phyloP scores from a whole-genome alignment of 1,284 basidiomycete species.

The Apiotrichum brassicae region DNA sequence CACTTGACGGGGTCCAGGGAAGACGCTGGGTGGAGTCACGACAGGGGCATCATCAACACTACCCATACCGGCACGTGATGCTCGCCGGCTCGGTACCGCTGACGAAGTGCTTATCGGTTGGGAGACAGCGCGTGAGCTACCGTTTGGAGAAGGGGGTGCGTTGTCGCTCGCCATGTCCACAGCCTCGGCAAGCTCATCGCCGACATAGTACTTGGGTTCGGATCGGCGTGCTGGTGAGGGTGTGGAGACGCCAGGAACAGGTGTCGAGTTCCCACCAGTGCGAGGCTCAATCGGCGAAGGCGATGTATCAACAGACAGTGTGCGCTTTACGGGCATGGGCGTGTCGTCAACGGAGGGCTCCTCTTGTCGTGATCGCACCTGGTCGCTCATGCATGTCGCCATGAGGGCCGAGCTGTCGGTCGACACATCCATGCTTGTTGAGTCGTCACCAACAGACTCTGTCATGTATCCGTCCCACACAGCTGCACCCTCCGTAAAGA shows the following conservation, averaged over 20 bases:
- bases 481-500: conserved; percentile 65
- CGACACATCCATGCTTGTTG: conserved; percentile 20
- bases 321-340: not conserved
- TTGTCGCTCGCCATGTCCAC: not conserved
- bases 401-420: conserved; percentile 7
- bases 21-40: conserved; percentile 27
- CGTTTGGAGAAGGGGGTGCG: conserved; percentile 2
- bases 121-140: conserved; percentile 17
- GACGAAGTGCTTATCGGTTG: conserved; percentile 23
- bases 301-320: conserved; percentile 5
- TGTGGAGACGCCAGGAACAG: conserved; percentile 5
- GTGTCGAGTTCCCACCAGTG: not conserved
- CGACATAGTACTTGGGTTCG: conserved; percentile 43
- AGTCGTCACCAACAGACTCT: conserved; percentile 42
- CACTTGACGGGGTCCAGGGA: conserved; percentile 9
- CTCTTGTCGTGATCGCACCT: too few species aligned
- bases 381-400: conserved; percentile 11
- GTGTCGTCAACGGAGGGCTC: conserved; percentile 2
- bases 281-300: not conserved
- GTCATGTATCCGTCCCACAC: conserved; percentile 74
- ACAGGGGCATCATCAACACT: conserved; percentile 34
- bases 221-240: conserved; percentile 22
- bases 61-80: conserved; percentile 4
- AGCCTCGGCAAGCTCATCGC: conserved; percentile 23
- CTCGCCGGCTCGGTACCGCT: conserved; percentile 19